A percentile compares a stretch with the other conserved stretches of the same genome.
These are phyloP conservation scores for Penicillium sp. DNA, from an alignment of 2,329 filamentous ascomycete species.

Conservation along the genomic window DNA sequence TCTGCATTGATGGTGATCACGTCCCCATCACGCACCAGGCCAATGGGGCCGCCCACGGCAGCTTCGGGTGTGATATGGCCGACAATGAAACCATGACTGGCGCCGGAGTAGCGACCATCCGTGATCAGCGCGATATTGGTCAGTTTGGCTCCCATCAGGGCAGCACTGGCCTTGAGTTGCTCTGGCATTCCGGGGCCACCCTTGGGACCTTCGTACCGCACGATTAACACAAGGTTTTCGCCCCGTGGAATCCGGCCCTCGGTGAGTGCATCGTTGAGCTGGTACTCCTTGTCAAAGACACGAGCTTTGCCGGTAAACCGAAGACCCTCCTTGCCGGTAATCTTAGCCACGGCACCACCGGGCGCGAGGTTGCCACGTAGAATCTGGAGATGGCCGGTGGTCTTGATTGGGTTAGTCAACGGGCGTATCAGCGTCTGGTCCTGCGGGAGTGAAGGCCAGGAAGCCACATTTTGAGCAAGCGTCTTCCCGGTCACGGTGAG, in stretches of 20 bases:
- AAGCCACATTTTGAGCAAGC: conserved; percentile 73
- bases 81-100: conserved; percentile 88
- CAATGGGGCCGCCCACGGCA: conserved; percentile 82
- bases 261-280: conserved; percentile 72
- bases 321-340: conserved; percentile 90
- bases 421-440: conserved; percentile 81
- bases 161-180: conserved; percentile 81
- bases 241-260: conserved; percentile 66
- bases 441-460: conserved; percentile 72
- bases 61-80: conserved; percentile 92
- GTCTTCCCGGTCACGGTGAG: conserved; percentile 82
- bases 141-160: conserved; percentile 88
- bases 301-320: conserved; percentile 75
- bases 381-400: conserved; percentile 82
- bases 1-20: conserved; percentile 81
- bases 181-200: conserved; percentile 96
- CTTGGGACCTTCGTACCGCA: conserved; percentile 90
- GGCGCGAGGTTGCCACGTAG: conserved; percentile 84
- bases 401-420: conserved; percentile 78
- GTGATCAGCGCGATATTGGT: conserved; percentile 88
- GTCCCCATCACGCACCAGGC: conserved; percentile 76
- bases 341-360: conserved; percentile 87
- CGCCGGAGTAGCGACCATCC: conserved; percentile 84
- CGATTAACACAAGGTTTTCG: conserved; percentile 83
- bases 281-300: conserved; percentile 82